A percentile compares a stretch with the other conserved stretches of the same genome.
Conservation (phyloP, 2,329 filamentous ascomycete genomes). For the Colletotrichum horii region DNA sequence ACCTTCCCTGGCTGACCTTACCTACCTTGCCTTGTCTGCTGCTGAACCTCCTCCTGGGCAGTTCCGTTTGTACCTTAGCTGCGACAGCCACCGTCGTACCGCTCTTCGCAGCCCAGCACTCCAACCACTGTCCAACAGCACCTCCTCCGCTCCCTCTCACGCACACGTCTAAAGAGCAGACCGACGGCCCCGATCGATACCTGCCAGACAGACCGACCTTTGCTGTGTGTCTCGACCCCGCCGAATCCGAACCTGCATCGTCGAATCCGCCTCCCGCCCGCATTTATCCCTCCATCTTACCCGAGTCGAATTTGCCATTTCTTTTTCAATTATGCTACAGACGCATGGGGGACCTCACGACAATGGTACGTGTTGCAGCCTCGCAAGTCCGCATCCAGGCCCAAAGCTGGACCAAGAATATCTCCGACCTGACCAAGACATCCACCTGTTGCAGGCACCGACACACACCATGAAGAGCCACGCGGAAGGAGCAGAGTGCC, state of each 20-base stretch:
- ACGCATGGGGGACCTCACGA: constrained; percentile 47
- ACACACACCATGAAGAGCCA: constrained; percentile 42
- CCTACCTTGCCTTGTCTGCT: background rate
- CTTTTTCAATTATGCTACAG: constrained; percentile 44
- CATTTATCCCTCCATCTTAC: constrained; percentile 4
- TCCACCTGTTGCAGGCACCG: constrained; percentile 42
- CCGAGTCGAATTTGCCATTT: constrained; percentile 8
- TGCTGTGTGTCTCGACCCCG: constrained; percentile 20
- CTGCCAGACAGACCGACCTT: constrained; percentile 4
- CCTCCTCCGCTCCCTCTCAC: background rate
- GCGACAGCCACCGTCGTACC: constrained; percentile 14
- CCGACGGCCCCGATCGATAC: constrained; percentile 6
- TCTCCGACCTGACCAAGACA: constrained; percentile 1
- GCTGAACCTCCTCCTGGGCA: background rate
- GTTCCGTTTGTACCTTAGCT: constrained; percentile 14
- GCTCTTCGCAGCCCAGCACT: background rate
- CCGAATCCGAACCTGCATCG: constrained; percentile 20
- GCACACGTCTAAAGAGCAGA: background rate
- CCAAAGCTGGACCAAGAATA: background rate
- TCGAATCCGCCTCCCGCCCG: constrained; percentile 18
- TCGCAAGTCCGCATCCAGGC: background rate
- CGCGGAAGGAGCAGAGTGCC: constrained; percentile 49
- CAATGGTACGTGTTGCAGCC: constrained; percentile 37
- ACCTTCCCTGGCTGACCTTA: background rate
- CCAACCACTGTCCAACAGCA: constrained; percentile 1